A percentile compares a stretch with the other conserved stretches of the same genome.
phyloP scores from a whole-genome alignment of 2,329 filamentous ascomycete species.

The Aspergillus sp. region DNA sequence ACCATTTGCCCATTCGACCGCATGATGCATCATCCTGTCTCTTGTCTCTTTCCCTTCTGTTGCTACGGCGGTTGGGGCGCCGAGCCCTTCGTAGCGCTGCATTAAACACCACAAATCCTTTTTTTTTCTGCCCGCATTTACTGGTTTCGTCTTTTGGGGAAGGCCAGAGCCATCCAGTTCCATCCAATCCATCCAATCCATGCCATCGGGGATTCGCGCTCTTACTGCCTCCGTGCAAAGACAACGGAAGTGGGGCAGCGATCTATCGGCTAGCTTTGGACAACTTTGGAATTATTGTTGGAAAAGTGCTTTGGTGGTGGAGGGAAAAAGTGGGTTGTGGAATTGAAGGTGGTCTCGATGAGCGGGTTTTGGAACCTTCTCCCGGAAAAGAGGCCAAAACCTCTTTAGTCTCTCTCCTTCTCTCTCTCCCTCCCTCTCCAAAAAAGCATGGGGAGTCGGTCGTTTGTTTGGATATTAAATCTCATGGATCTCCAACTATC shows the following conservation, averaged over 20 bases:
- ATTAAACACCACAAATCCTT: not conserved
- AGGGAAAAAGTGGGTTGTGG: not conserved
- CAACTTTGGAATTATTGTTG: not conserved
- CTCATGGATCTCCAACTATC: not conserved
- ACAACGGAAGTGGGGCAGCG: conserved; percentile 3
- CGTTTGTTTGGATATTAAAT: not conserved
- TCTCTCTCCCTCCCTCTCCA: not conserved
- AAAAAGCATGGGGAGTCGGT: not conserved
- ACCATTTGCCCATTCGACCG: conserved; percentile 4
- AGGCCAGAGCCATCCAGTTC: not conserved
- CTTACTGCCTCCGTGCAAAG: not conserved
- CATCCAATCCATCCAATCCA: not conserved
- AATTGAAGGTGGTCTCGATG: no score
- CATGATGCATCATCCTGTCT: conserved; percentile 11
- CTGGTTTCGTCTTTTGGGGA: conserved; percentile 16
- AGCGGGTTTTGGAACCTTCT: not conserved
- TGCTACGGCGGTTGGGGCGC: conserved; percentile 4
- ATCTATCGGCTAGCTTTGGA: conserved; percentile 17
- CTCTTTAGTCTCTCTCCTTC: no score
- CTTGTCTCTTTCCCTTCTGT: no score
- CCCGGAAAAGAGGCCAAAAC: not conserved
- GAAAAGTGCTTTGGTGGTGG: not conserved
- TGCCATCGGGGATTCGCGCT: not conserved
- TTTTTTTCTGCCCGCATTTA: conserved; percentile 18
- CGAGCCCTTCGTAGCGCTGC: conserved; percentile 6